Evolutionary conservation across 192 early-diverging fungal species (phyloP), one percentile per base, ranked within the genome.

Genomic region (Backusella mclennaniae): DNA sequence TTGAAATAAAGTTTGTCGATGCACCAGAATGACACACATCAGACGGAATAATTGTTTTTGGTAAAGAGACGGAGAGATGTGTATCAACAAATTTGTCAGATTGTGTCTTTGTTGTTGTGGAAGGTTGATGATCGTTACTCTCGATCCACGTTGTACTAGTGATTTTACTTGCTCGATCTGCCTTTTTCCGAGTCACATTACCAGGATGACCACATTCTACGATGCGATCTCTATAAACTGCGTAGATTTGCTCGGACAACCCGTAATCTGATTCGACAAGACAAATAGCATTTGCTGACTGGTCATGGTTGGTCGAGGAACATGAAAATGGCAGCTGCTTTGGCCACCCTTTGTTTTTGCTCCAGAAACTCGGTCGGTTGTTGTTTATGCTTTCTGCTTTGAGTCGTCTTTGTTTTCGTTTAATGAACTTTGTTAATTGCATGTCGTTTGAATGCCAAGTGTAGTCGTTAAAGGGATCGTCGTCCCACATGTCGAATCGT

Each of bases 391-490:
- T 63, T 23, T 63, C 23, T 12, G 56, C 21, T 63, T 63, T 63
- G 35, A 42, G 33, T 21, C 26, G 7, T 15, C 4, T 66, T 42
- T 78, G 66, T 19, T 69, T 63, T n/a, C 42, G 71, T 21, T 76
- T 73, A 15, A 81, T 73, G 49, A 77, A 77, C 33, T 71, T 35
- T 15, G 80, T 74, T n/a, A 81, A 35, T 17, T 76, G 80, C 75
- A 81, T 81, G 39, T 81, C 80, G 53, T 81, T 81, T n/a, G 76
- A 77, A 53, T 81, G 52, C 80, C 80, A 81, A 4, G 80, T 81
- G 67, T 63, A 81, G 73, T 81, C 80, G 36, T 81, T 81, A n/a
- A 77, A 77, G 0, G 56, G 76, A 44, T 81, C 80, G 29, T 81
- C 80, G 46, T 81, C 80, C 80, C 80, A 81, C 80, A 81, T 81